These are phyloP conservation scores for Nothophoma quercina DNA, from an alignment of 2,329 filamentous ascomycete species.

Conservation along the genomic window DNA sequence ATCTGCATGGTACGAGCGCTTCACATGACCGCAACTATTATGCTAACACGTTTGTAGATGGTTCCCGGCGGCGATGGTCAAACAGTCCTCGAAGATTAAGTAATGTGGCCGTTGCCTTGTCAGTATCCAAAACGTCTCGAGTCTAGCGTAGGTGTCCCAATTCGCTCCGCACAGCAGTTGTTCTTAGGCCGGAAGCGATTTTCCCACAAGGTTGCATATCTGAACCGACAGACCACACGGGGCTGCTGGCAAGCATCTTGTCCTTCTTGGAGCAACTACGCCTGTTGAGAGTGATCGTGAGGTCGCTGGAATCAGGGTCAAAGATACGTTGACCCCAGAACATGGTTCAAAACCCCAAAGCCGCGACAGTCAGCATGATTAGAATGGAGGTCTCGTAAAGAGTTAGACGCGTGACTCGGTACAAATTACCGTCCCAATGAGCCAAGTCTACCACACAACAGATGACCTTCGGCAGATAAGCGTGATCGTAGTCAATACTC, in stretches of 20 bases:
- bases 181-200: not conserved
- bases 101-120: too few relatives aligned
- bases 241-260: not conserved
- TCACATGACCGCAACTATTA: not conserved
- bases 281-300: not conserved
- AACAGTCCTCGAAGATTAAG: constrained; percentile 36
- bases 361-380: not conserved
- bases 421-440: not conserved
- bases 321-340: not conserved
- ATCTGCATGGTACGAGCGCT: constrained; percentile 87
- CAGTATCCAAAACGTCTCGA: not conserved
- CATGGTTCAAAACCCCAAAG: not conserved
- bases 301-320: not conserved
- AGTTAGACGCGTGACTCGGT: not conserved
- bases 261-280: not conserved
- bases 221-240: not conserved
- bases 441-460: not conserved
- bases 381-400: not conserved
- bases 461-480: not conserved
- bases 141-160: not conserved
- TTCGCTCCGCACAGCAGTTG: not conserved
- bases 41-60: constrained; percentile 35
- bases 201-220: not conserved
- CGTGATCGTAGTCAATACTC: not conserved
- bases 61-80: constrained; percentile 46